A percentile compares a stretch with the other conserved stretches of the same genome.
These are phyloP conservation scores for Coprinellus aureogranulatus DNA, from an alignment of 768 basidiomycete species.

Conservation along the genomic window DNA sequence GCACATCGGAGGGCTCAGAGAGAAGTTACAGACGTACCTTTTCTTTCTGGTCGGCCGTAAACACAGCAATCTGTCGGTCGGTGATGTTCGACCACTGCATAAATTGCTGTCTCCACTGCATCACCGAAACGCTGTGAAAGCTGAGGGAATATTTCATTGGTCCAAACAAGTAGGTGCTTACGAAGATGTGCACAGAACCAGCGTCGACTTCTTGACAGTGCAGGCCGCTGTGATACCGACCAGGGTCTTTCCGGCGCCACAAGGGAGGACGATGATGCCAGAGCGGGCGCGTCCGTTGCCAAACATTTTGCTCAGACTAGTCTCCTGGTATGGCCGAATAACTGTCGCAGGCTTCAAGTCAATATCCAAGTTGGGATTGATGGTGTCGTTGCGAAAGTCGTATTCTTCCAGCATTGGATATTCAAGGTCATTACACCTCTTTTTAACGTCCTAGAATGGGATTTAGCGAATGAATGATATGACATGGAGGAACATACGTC, in stretches of 20 bases:
- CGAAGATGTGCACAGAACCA: conserved; percentile 97
- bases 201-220: conserved; percentile 97
- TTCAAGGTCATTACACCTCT: conserved; percentile 93
- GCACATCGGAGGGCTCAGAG: background rate
- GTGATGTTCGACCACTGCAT: conserved; percentile 99
- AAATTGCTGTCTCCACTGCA: conserved; percentile 99
- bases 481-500: conserved; percentile 54
- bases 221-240: conserved; percentile 99
- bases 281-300: conserved; percentile 98
- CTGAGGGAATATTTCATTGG: conserved; percentile 9
- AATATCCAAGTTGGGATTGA: conserved; percentile 96
- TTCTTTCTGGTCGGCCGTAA: conserved; percentile 97
- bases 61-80: conserved; percentile 93
- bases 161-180: conserved; percentile 41
- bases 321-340: conserved; percentile 98
- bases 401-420: conserved; percentile 99
- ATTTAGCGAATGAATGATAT: background rate
- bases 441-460: conserved; percentile 78
- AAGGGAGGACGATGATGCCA: conserved; percentile 97
- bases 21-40: conserved; percentile 53
- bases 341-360: conserved; percentile 97
- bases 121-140: conserved; percentile 73
- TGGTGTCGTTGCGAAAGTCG: conserved; percentile 95
- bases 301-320: conserved; percentile 98
- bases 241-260: conserved; percentile 97